These are phyloP conservation scores for Delonix regia DNA, from an alignment of 306 rosid species.

Conservation along the genomic window DNA sequence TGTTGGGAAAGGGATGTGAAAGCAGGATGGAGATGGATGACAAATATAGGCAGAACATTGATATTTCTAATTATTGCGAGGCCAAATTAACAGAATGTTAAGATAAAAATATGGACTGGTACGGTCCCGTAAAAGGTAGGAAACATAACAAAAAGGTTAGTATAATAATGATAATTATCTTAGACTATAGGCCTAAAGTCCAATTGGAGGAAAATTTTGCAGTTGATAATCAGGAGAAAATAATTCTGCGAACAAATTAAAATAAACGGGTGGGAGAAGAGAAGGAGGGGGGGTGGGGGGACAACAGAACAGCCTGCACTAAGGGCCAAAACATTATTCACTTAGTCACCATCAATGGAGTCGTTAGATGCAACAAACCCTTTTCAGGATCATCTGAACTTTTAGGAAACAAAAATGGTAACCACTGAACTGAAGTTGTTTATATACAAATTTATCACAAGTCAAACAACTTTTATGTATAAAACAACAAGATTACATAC, in stretches of 20 bases:
- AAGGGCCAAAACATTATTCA: slow-evolving; percentile 54
- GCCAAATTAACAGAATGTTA: too few relatives aligned
- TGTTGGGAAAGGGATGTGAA: too few relatives aligned
- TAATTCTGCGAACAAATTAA: neutral
- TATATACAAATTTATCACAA: slow-evolving; percentile 63
- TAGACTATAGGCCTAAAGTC: too few relatives aligned
- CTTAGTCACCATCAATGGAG: slow-evolving; percentile 56
- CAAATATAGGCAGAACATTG: slow-evolving; percentile 13
- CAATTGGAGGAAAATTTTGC: slow-evolving; percentile 24
- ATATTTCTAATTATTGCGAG: neutral
- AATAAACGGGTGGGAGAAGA: neutral
- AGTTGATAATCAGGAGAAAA: slow-evolving; percentile 29
- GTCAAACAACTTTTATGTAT: slow-evolving; percentile 66
- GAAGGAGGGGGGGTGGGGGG: neutral
- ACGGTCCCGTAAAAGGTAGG: too few relatives aligned
- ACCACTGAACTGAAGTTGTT: slow-evolving; percentile 62
- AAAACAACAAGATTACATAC: slow-evolving; percentile 87
- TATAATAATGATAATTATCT: neutral
- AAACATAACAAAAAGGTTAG: too few relatives aligned
- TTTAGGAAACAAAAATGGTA: slow-evolving; percentile 43
- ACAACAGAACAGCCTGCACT: slow-evolving; percentile 38
- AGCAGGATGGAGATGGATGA: too few relatives aligned
- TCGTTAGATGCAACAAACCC: slow-evolving; percentile 25
- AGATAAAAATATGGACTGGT: too few relatives aligned
- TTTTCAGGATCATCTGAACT: slow-evolving; percentile 42